A percentile compares a stretch with the other conserved stretches of the same genome.
Evolutionary conservation across 371 early-diverging fungal species (phyloP).

Genomic region (Mortierella polycephala): DNA sequence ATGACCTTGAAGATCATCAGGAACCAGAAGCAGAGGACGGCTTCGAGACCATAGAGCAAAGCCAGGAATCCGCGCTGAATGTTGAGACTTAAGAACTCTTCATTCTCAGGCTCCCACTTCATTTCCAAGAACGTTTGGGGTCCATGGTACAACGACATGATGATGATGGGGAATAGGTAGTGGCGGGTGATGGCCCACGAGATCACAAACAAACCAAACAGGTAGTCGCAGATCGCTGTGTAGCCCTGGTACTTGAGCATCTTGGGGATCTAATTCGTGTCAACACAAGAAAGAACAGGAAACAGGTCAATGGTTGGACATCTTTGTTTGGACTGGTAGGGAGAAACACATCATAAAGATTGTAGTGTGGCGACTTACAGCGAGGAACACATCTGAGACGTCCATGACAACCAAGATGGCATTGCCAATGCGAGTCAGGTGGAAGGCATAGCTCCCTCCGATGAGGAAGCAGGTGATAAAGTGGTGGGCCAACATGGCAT

Average conservation of each 20-base stretch:
- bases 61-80: conserved; percentile 68
- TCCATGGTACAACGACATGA: conserved; percentile 64
- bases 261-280: conserved; percentile 67
- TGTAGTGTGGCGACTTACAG: conserved; percentile 57
- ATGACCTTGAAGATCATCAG: conserved; percentile 78
- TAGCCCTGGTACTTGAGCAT: conserved; percentile 77
- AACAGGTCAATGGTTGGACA: neutral
- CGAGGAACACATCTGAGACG: conserved; percentile 82
- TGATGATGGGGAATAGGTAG: conserved; percentile 68
- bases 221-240: conserved; percentile 70
- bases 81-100: conserved; percentile 63
- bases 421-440: conserved; percentile 84
- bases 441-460: conserved; percentile 70
- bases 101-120: conserved; percentile 74
- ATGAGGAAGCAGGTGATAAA: conserved; percentile 78
- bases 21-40: conserved; percentile 85
- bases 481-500: conserved; percentile 84
- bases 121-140: conserved; percentile 63
- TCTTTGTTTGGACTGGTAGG: neutral
- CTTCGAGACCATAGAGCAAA: conserved; percentile 71
- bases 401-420: conserved; percentile 86
- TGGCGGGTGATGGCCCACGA: conserved; percentile 87
- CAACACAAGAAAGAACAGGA: neutral
- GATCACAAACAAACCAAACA: conserved; percentile 81
- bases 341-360: neutral